Evolutionary conservation across 2,329 filamentous ascomycete genomes (phyloP), one percentile per base, ranked within the genome.

Genomic region (Alternaria gansuensis): DNA sequence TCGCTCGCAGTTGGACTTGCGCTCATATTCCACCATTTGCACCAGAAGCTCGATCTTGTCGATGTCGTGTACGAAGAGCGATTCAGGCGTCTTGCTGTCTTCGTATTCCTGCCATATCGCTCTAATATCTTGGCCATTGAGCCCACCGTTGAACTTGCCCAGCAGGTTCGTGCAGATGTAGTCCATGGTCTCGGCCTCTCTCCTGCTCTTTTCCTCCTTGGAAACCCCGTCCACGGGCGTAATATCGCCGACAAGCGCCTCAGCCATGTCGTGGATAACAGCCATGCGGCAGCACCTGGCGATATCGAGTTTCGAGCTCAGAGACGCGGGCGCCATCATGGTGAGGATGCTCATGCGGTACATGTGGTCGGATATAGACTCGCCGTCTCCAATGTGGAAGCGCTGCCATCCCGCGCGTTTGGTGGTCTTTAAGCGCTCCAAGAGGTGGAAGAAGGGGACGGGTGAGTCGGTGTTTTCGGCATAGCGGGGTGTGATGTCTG

Each of bases 321-420:
- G 86, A 1, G 89, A 80, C 0, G 91, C 84, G 2, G 95, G 94
- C 2, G 92, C 93, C 65, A 97, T 87, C 88, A 99, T 91, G 64
- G 92, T 93, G 78, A 99, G 92, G 68, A 99, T 86, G 49, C 93
- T 92, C 95, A 99, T 99, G 80, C 95, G 93, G 81, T 98, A 99
- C 95, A 99, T 99, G 84, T 99, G 95, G 81, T 99, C 95, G 53
- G 92, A 86, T 74, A 99, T 97, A 2, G 92, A 96, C 79, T 99
- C 95, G 76, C 92, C 90, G 57, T 80, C 65, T 56, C 77, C 67
- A 66, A 99, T 92, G 37, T 88, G 88, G 75, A 97, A 97, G 36
- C 95, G 87, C 55, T 91, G 87, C 95, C 95, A 99, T 65, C 95
- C 95, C 80, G 97, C 95, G 60, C 95, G 90, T 79, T 96, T 96